Conservation (phyloP, 495 filamentous ascomycete species). For the Eremomyces bilateralis region DNA sequence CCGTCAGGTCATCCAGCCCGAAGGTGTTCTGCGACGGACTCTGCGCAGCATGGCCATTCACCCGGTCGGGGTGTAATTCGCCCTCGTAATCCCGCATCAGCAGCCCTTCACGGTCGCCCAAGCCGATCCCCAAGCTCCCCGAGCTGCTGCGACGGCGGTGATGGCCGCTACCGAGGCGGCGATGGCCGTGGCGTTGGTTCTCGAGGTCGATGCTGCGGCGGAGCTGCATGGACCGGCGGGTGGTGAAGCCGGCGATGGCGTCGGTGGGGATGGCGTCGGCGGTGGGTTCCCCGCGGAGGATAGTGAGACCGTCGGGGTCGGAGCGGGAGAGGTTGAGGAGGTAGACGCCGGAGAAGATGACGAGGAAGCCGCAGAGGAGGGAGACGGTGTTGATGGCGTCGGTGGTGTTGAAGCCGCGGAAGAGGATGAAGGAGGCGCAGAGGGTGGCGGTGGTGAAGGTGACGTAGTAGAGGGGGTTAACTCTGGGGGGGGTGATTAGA, state of each 20-base stretch:
- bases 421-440: constrained; percentile 90
- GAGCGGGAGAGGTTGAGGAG: constrained; percentile 82
- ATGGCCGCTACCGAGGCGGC: constrained; percentile 28
- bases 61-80: not conserved
- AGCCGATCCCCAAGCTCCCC: constrained; percentile 2
- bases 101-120: constrained; percentile 45
- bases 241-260: constrained; percentile 68
- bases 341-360: constrained; percentile 95
- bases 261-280: constrained; percentile 73
- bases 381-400: constrained; percentile 87
- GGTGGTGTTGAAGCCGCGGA: constrained; percentile 90
- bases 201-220: constrained; percentile 31
- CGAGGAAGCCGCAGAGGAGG: constrained; percentile 76
- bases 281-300: constrained; percentile 29
- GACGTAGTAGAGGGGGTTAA: constrained; percentile 96
- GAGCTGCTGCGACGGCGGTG: constrained; percentile 4
- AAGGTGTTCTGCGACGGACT: constrained; percentile 29
- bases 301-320: constrained; percentile 59
- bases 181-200: constrained; percentile 24
- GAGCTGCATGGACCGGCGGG: constrained; percentile 79
- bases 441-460: constrained; percentile 97
- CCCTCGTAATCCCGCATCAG: constrained; percentile 64
- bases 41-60: not conserved
- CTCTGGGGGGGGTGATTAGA: constrained; percentile 29
- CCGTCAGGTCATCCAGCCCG: constrained; percentile 44